Percentiles rank a stretch among this genome's conserved stretches.
Conservation (phyloP, 176 grass and related monocot species). For the Zea luxurians region DNA sequence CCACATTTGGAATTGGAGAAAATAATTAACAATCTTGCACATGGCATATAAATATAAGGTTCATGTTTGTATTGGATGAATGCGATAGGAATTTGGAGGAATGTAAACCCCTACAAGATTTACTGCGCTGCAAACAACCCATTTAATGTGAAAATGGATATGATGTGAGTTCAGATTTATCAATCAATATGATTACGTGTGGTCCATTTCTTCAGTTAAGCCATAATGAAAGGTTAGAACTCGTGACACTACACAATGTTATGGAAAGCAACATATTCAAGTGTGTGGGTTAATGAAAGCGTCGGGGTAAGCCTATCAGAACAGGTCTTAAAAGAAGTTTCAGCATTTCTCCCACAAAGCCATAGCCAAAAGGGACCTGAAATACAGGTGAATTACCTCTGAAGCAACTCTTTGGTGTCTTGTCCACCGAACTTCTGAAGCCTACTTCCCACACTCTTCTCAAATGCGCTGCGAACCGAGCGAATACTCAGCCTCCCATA, state of each 20-base stretch:
- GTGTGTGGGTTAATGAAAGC: neutral
- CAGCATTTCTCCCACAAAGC: neutral
- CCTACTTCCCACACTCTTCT: slow-evolving; percentile 35
- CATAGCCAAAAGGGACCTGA: slow-evolving; percentile 11
- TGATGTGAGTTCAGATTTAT: neutral
- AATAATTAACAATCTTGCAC: neutral
- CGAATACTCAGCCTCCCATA: slow-evolving; percentile 70
- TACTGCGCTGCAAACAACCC: neutral
- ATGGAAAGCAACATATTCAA: neutral
- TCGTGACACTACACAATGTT: neutral
- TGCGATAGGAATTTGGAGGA: neutral
- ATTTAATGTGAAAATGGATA: neutral
- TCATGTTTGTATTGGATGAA: neutral
- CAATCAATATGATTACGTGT: neutral
- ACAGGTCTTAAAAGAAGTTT: neutral
- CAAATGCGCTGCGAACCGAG: slow-evolving; percentile 70
- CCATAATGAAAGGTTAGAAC: neutral
- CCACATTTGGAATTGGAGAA: neutral
- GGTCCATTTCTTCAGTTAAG: neutral
- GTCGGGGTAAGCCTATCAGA: neutral
- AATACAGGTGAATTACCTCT: slow-evolving; percentile 50
- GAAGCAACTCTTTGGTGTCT: slow-evolving; percentile 73
- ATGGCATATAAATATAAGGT: neutral
- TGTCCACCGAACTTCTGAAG: slow-evolving; percentile 70
- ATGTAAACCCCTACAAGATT: neutral